phyloP scores from a whole-genome alignment of 805 yeast species.

The Zygotorulaspora chibaensis region DNA sequence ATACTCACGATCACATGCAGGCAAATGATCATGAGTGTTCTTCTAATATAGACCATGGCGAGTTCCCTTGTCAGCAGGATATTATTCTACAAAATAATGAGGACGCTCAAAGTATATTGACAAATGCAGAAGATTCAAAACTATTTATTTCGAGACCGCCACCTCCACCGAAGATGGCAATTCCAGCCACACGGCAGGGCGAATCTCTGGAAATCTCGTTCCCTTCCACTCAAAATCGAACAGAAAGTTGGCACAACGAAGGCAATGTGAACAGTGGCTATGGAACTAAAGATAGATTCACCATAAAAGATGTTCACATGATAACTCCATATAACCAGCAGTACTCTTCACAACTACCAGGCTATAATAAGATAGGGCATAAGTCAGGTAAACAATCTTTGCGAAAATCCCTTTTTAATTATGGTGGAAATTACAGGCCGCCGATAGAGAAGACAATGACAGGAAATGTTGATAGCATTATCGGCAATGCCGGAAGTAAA shows the following conservation, averaged over 20 bases:
- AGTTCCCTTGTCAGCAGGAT: constrained; percentile 17
- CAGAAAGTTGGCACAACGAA: constrained; percentile 9
- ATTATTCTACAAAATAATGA: constrained; percentile 29
- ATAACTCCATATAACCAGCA: constrained; percentile 15
- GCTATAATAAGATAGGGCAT: constrained; percentile 5
- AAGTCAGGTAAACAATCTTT: constrained; percentile 18
- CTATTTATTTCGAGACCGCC: constrained; percentile 41
- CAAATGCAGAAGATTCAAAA: constrained; percentile 35
- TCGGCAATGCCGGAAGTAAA: constrained; percentile 27
- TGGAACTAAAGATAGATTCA: constrained; percentile 23
- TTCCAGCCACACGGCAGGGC: constrained; percentile 76
- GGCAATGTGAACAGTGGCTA: constrained; percentile 9
- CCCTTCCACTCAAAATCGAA: constrained; percentile 5
- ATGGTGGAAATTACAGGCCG: constrained; percentile 17
- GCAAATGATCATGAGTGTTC: constrained; percentile 3
- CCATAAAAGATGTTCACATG: constrained; percentile 29
- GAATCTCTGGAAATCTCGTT: constrained; percentile 70
- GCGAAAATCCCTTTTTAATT: constrained; percentile 28
- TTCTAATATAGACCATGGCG: constrained; percentile 4
- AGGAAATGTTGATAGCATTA: constrained; percentile 18
- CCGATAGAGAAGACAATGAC: constrained; percentile 11
- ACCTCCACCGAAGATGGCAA: constrained; percentile 70
- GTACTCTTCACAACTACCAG: constrained; percentile 8
- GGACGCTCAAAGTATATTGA: constrained; percentile 34
- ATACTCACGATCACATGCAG: constrained; percentile 4